A percentile compares a stretch with the other conserved stretches of the same genome.
phyloP scores from a whole-genome alignment of 305 asterid species.

The Fraxinus greggii region DNA sequence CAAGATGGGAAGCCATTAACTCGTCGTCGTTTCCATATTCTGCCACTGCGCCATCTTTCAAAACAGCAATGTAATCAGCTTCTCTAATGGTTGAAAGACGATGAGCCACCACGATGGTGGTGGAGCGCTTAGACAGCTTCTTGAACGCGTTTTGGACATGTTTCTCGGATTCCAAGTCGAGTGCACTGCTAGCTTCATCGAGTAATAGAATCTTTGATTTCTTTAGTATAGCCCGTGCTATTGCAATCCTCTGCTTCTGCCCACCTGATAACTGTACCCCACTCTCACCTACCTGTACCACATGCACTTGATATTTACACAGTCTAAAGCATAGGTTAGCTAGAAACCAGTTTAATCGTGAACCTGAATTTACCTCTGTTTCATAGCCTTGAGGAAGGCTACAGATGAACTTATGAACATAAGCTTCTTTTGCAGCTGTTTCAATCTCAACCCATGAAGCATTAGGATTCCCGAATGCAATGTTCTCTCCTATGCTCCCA shows the following conservation, averaged over 20 bases:
- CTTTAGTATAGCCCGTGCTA: conserved; percentile 74
- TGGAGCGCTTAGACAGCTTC: conserved; percentile 55
- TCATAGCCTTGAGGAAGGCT: conserved; percentile 86
- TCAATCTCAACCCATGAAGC: conserved; percentile 82
- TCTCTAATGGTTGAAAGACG: conserved; percentile 73
- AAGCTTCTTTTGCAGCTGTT: conserved; percentile 77
- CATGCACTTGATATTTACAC: background rate
- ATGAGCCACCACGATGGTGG: conserved; percentile 80
- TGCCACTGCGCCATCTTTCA: conserved; percentile 58
- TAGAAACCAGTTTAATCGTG: background rate
- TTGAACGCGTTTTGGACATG: conserved; percentile 64
- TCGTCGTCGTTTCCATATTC: conserved; percentile 72
- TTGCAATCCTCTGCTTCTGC: conserved; percentile 85
- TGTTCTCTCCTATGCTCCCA: conserved; percentile 74
- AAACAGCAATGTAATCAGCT: conserved; percentile 61
- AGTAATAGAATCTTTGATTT: conserved; percentile 59
- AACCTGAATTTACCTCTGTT: conserved; percentile 53
- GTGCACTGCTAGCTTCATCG: conserved; percentile 88
- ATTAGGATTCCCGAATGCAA: conserved; percentile 59
- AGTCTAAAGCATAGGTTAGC: background rate
- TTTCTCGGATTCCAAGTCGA: conserved; percentile 77
- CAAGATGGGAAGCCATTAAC: conserved; percentile 46
- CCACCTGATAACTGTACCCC: conserved; percentile 90
- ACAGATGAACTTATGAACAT: conserved; percentile 68
- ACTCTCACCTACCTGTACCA: conserved; percentile 65